Evolutionary conservation across 2,329 filamentous ascomycete species (phyloP).

Genomic region (Orbilia quercus): DNA sequence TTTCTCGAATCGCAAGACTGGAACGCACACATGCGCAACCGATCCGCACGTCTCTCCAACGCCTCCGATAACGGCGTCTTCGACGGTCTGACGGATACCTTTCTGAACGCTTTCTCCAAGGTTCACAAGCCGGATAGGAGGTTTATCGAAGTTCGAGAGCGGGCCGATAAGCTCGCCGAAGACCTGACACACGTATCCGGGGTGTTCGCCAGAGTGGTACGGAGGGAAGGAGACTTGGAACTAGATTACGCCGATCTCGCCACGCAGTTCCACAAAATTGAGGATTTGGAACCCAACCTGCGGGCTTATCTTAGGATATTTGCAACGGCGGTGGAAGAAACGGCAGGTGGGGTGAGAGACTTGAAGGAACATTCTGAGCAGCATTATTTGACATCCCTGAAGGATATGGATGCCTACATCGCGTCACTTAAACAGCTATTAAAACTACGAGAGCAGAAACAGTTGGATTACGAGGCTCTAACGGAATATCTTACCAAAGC

Average conservation of each 20-base stretch:
- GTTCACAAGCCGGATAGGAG: conserved; percentile 93
- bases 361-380: conserved; percentile 93
- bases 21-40: conserved; percentile 92
- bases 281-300: conserved; percentile 86
- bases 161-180: conserved; percentile 92
- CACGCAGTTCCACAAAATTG: conserved; percentile 93
- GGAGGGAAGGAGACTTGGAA: conserved; percentile 87
- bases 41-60: conserved; percentile 72
- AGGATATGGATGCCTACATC: conserved; percentile 96
- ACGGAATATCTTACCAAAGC: conserved; percentile 96
- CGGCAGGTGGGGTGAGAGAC: conserved; percentile 78
- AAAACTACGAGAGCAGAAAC: conserved; percentile 94
- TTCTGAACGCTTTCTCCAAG: conserved; percentile 97
- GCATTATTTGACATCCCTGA: conserved; percentile 89
- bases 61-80: conserved; percentile 77
- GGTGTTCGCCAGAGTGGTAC: conserved; percentile 88
- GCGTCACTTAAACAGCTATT: conserved; percentile 85
- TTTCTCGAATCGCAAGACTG: conserved; percentile 95
- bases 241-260: conserved; percentile 88
- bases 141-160: conserved; percentile 92
- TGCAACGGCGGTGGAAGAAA: conserved; percentile 85
- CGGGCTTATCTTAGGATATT: conserved; percentile 86
- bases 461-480: conserved; percentile 94
- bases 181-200: conserved; percentile 94
- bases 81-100: conserved; percentile 93